These are phyloP conservation scores for Penicillium glabrum DNA, from an alignment of 2,329 filamentous ascomycete genomes.

Conservation along the genomic window DNA sequence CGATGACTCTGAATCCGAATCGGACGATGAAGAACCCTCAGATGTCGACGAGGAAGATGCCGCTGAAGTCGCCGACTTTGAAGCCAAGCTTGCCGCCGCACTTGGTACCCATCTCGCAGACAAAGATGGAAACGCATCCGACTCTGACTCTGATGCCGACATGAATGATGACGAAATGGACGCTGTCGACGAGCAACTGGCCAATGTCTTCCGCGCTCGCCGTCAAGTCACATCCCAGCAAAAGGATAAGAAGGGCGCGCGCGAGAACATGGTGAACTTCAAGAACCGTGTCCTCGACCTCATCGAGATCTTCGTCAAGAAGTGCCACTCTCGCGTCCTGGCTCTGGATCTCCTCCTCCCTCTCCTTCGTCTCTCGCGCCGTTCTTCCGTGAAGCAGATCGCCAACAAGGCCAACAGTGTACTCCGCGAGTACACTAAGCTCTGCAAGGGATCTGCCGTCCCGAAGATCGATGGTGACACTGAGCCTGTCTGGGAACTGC, in stretches of 20 bases:
- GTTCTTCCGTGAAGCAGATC: slow-evolving; percentile 74
- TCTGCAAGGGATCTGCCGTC: slow-evolving; percentile 53
- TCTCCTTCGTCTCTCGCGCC: slow-evolving; percentile 71
- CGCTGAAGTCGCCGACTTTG: slow-evolving; percentile 61
- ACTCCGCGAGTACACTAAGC: slow-evolving; percentile 69
- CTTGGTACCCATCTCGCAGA: slow-evolving; percentile 66
- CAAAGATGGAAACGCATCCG: slow-evolving; percentile 62
- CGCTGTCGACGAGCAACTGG: slow-evolving; percentile 76
- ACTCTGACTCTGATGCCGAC: slow-evolving; percentile 77
- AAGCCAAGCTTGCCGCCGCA: slow-evolving; percentile 74
- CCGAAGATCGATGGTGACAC: slow-evolving; percentile 37
- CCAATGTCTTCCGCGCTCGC: slow-evolving; percentile 79
- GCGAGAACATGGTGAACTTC: slow-evolving; percentile 87
- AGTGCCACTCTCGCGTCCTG: slow-evolving; percentile 67
- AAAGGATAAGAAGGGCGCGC: slow-evolving; percentile 83
- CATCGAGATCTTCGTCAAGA: slow-evolving; percentile 78
- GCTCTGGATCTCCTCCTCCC: slow-evolving; percentile 72
- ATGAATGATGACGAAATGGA: slow-evolving; percentile 98
- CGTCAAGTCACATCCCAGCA: slow-evolving; percentile 69
- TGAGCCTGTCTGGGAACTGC: slow-evolving; percentile 54
- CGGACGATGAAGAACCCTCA: slow-evolving; percentile 42
- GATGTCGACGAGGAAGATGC: slow-evolving; percentile 44
- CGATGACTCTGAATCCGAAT: slow-evolving; percentile 20
- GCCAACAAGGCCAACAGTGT: slow-evolving; percentile 71
- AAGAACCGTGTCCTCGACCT: slow-evolving; percentile 92